Conservation (phyloP, 2,329 filamentous ascomycete genomes). For the Ophiostoma novo-ulmi region DNA sequence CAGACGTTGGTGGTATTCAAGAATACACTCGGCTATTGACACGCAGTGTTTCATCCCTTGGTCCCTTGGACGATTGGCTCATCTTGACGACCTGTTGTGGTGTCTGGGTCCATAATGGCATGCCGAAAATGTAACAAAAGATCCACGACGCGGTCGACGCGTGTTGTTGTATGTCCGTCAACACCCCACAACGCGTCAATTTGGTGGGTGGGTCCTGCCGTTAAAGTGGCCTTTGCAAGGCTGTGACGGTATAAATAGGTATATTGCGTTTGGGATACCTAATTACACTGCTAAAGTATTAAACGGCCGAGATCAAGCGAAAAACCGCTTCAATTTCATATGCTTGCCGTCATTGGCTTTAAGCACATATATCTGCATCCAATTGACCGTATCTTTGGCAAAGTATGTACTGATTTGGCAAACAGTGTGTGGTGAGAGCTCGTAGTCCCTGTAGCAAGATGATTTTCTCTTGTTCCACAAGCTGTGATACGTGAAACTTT, state of each 20-base stretch:
- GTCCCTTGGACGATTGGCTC: conserved; percentile 7
- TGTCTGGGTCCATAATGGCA: neutral
- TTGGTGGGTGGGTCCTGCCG: conserved; percentile 9
- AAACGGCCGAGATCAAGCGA: neutral
- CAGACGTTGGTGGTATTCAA: neutral
- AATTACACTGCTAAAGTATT: neutral
- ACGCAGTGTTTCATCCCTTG: neutral
- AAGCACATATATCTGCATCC: neutral
- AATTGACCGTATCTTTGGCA: neutral
- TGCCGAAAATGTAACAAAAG: neutral
- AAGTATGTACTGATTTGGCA: neutral
- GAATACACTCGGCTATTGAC: neutral
- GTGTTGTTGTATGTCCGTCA: conserved; percentile 17
- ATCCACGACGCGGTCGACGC: conserved; percentile 19
- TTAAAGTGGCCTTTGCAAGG: neutral
- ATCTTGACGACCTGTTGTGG: neutral
- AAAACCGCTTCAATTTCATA: neutral
- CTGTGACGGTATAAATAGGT: neutral
- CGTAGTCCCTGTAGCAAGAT: neutral
- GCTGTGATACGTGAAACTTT: neutral
- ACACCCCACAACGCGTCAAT: conserved; percentile 23
- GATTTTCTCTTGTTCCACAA: neutral
- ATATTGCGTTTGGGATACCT: neutral
- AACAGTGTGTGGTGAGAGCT: neutral
- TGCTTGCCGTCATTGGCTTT: neutral